These are phyloP conservation scores for Musa beccarii DNA, from an alignment of 176 grass and related monocot genomes.

Conservation along the genomic window DNA sequence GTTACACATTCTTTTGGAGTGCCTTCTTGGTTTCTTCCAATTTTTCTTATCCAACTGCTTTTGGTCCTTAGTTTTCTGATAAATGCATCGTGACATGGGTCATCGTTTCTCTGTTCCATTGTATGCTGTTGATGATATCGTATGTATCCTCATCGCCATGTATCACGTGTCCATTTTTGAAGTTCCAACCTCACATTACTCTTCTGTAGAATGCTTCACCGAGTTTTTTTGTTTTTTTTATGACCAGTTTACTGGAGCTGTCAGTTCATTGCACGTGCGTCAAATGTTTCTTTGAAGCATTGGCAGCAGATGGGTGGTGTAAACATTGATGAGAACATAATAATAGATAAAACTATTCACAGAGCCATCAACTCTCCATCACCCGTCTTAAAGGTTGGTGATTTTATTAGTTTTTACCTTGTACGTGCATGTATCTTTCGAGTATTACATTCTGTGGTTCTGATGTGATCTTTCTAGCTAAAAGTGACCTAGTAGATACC, in stretches of 20 bases:
- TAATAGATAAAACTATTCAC: conserved; percentile 95
- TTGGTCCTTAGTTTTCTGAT: not conserved
- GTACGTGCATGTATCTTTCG: not conserved
- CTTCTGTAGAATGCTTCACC: not conserved
- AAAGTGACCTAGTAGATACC: not conserved
- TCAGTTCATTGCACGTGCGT: conserved; percentile 84
- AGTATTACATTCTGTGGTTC: not conserved
- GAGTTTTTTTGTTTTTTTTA: conserved; percentile 10
- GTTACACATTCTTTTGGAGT: not conserved
- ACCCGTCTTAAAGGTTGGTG: conserved; percentile 71
- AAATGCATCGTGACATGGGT: not conserved
- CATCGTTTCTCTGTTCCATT: no score
- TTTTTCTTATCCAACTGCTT: not conserved
- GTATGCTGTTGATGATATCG: no score
- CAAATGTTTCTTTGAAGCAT: conserved; percentile 84
- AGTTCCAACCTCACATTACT: not conserved
- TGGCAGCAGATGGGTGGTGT: conserved; percentile 90
- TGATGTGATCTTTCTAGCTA: not conserved
- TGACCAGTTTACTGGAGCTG: conserved; percentile 86
- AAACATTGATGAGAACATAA: conserved; percentile 77
- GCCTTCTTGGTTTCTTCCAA: not conserved
- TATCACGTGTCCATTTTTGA: not conserved
- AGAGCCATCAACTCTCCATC: conserved; percentile 73
- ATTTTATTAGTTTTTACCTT: not conserved
- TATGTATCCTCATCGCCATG: no score